These are phyloP conservation scores for Syncephalis plumigaleata DNA, from an alignment of 371 early-diverging fungal species.

Conservation along the genomic window DNA sequence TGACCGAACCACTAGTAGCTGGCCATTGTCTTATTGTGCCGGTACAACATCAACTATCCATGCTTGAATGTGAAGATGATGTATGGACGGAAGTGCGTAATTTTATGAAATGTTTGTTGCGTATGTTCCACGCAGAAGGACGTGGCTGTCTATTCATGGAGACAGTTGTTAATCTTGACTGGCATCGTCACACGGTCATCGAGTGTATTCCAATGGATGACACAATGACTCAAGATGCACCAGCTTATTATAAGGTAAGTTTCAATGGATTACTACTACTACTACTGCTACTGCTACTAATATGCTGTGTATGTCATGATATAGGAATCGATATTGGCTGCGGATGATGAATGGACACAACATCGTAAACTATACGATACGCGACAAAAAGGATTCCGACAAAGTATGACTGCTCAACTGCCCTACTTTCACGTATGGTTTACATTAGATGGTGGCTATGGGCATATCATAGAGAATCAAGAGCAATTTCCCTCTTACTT, in stretches of 20 bases:
- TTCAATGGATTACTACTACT: no score
- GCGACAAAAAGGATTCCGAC: constrained; percentile 37
- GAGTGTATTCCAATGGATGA: constrained; percentile 85
- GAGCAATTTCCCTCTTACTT: constrained; percentile 67
- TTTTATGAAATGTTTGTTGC: constrained; percentile 84
- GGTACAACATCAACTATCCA: constrained; percentile 60
- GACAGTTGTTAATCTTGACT: constrained; percentile 51
- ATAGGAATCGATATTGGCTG: constrained; percentile 50
- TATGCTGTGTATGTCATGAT: no score
- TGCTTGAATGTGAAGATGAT: constrained; percentile 77
- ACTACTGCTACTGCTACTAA: not conserved
- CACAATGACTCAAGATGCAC: constrained; percentile 52
- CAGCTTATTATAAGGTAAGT: constrained; percentile 64
- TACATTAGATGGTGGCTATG: constrained; percentile 72
- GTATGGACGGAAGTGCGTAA: constrained; percentile 87
- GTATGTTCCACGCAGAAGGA: constrained; percentile 57
- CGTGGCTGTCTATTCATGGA: constrained; percentile 75
- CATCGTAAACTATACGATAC: constrained; percentile 82
- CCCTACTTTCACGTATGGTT: constrained; percentile 97
- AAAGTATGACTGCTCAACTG: constrained; percentile 47
- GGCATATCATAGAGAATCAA: constrained; percentile 87
- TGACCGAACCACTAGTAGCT: constrained; percentile 48
- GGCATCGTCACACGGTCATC: constrained; percentile 68
- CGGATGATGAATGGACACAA: constrained; percentile 85
- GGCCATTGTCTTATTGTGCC: constrained; percentile 88